Base-by-base conservation (phyloP, 140 eudicot species). In the Bidens hawaiensis region DNA sequence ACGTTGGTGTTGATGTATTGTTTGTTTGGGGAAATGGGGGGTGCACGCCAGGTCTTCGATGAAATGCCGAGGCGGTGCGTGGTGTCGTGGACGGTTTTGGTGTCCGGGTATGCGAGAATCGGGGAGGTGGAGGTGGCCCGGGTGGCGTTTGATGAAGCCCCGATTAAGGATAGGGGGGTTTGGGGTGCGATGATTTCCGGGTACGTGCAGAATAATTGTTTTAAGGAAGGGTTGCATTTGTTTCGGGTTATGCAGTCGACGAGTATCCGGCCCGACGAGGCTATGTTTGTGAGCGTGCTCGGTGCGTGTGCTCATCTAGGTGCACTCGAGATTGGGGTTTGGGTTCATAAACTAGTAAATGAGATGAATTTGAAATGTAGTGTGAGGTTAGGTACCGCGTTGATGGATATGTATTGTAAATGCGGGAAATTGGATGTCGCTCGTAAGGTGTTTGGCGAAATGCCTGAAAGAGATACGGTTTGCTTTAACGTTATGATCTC, bases 271-370 rank as follows among this genome's bases (percentile, higher is more conserved):
- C 83, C 90, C 2, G 90, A 86, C 41, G 87, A 80, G 58, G 83
- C 79, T n/a, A 75, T 70, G 6, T 62, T 82, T 7, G 84, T 75
- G 51, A 67, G 87, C 42, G 31, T 80, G 17, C 83, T 86, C 28
- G 82, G 81, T 53, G 90, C 95, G 51, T 80, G 81, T 77, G 95
- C 78, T 49, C 64, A 80, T 78, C 59, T 80, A 40, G 90, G 95
- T 22, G 70, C 79, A 10, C 83, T 86, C 7, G 90, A 86, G 46
- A 73, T 72, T 14, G 95, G 95, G 7, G 30, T 68, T 15, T 86
- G 90, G 95, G 58, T 83, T 41, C 91, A 83, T 68, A 76, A 63
- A 18, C 65, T 67, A 40, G 43, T 73, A 18, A 60, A 74, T 1
- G 54, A 50, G 49, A 7, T 70, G 4, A 70, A 66, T 26, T 28